Evolutionary conservation across 2,329 filamentous ascomycete species (phyloP), one percentile per base, ranked within the genome.

Genomic region (Davidsoniella virescens): DNA sequence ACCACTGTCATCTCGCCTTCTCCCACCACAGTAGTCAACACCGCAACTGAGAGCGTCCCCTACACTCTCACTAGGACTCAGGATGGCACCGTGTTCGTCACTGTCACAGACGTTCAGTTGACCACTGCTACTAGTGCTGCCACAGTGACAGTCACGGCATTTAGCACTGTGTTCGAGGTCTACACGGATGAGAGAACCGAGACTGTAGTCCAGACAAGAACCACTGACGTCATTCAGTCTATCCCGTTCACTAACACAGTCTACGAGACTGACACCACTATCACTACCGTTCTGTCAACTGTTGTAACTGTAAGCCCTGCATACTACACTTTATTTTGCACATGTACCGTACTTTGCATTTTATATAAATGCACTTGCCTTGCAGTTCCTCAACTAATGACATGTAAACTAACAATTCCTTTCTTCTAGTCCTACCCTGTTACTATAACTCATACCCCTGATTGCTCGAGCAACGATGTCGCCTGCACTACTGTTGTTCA

Each of bases 391-490:
- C n/a, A n/a, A n/a, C n/a, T n/a, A n/a, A n/a, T n/a, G n/a, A n/a
- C n/a, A n/a, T n/a, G n/a, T n/a, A 23, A 29, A 44, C n/a, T 10
- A 10, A 16, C 2, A 49, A 20, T 44, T 4, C 17, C 36, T 25
- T n/a, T 49, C 29, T n/a, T 7, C 1, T 18, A 59, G 57, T 58
- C 58, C 4, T 57, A 55, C 29, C 56, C 57, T 3, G 48, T 59
- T n/a, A 58, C 57, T 7, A 44, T 57, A 1, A 59, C 57, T 49
- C 5, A 57, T 47, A 33, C 44, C 5, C 42, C 47, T 6, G 46
- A 49, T 36, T 49, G 46, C 26, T 44, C 44, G 6, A 9, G 18
- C 17, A 44, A 38, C 16, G 40, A 42, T n/a, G 38, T n/a, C 12
- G 37, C 36, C 5, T 48, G 49, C 43, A 55, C 49, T 10, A 52